A percentile compares a stretch with the other conserved stretches of the same genome.
phyloP scores from a whole-genome alignment of 164 flowering plant genomes.

The Stephania cephalantha region DNA sequence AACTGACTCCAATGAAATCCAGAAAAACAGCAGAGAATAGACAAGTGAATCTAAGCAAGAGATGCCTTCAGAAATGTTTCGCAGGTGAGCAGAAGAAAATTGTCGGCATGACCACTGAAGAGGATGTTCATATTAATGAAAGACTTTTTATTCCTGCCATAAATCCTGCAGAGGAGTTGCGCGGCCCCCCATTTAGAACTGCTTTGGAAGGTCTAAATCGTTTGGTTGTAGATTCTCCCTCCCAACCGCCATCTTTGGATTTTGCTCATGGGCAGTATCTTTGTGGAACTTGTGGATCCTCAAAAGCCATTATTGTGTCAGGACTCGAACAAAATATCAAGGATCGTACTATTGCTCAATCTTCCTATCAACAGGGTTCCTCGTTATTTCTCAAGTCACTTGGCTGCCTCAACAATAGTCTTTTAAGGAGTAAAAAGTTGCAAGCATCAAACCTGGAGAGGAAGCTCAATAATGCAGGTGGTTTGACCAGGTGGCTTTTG shows the following conservation, averaged over 20 bases:
- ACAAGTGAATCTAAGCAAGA: conserved; percentile 10
- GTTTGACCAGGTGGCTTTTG: conserved; percentile 69
- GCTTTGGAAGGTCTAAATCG: conserved; percentile 14
- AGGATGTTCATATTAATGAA: conserved; percentile 15
- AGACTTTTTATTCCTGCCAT: conserved; percentile 9
- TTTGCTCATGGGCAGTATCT: conserved; percentile 5
- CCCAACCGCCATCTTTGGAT: conserved; percentile 7
- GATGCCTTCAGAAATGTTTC: conserved; percentile 11
- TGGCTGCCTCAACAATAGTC: conserved; percentile 24
- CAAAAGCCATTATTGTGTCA: conserved; percentile 7
- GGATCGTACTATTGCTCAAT: not conserved
- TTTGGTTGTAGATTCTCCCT: conserved; percentile 4
- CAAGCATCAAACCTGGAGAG: conserved; percentile 59
- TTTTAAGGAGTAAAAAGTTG: conserved; percentile 35
- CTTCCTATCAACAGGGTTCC: not conserved
- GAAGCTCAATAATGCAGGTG: conserved; percentile 71
- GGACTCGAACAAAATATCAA: conserved; percentile 7
- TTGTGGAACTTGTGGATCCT: conserved; percentile 4
- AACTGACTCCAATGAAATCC: conserved; percentile 15
- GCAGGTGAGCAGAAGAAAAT: conserved; percentile 22
- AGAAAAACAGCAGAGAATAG: conserved; percentile 5
- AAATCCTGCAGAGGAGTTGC: conserved; percentile 9
- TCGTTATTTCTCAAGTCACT: conserved; percentile 3
- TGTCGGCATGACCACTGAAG: conserved; percentile 14
- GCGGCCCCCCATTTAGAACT: conserved; percentile 7